Evolutionary conservation across 768 basidiomycete species (phyloP).

Genomic region (Agaricus sinodeliciosus): DNA sequence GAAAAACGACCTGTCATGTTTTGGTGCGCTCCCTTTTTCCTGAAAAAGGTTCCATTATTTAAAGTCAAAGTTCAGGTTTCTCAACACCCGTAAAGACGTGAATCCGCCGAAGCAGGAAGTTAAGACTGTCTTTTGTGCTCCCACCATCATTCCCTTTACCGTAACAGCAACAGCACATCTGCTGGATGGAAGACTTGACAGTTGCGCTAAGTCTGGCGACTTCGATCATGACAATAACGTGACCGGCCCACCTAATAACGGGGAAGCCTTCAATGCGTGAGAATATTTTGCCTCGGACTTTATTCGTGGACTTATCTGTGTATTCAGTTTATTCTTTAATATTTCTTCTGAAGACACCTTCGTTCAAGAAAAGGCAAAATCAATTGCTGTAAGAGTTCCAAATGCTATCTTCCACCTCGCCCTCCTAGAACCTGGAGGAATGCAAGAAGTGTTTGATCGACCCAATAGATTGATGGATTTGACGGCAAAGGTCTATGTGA

Average conservation of each 20-base stretch:
- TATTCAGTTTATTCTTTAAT: constrained; percentile 36
- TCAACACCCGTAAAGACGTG: constrained; percentile 24
- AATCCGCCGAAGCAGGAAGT: constrained; percentile 32
- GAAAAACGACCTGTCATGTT: constrained; percentile 56
- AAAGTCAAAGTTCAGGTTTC: constrained; percentile 26
- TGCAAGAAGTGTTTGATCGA: constrained; percentile 38
- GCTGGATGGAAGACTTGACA: constrained; percentile 31
- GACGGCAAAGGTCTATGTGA: constrained; percentile 46
- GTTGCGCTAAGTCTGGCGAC: constrained; percentile 25
- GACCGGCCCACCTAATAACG: constrained; percentile 36
- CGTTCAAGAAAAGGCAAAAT: constrained; percentile 42
- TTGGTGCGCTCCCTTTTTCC: constrained; percentile 35
- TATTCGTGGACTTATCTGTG: background rate
- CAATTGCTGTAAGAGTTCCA: constrained; percentile 48
- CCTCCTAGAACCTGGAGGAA: constrained; percentile 30
- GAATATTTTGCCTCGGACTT: constrained; percentile 6
- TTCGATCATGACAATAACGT: constrained; percentile 41
- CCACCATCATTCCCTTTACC: constrained; percentile 37
- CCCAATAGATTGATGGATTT: constrained; percentile 45
- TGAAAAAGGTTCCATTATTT: background rate
- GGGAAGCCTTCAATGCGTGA: constrained; percentile 56
- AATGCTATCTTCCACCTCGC: constrained; percentile 55
- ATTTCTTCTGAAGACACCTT: constrained; percentile 32
- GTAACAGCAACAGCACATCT: constrained; percentile 39
- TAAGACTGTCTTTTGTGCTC: constrained; percentile 51